Conservation (phyloP, 163 green algal species). For the Scenedesmus sp. region DNA sequence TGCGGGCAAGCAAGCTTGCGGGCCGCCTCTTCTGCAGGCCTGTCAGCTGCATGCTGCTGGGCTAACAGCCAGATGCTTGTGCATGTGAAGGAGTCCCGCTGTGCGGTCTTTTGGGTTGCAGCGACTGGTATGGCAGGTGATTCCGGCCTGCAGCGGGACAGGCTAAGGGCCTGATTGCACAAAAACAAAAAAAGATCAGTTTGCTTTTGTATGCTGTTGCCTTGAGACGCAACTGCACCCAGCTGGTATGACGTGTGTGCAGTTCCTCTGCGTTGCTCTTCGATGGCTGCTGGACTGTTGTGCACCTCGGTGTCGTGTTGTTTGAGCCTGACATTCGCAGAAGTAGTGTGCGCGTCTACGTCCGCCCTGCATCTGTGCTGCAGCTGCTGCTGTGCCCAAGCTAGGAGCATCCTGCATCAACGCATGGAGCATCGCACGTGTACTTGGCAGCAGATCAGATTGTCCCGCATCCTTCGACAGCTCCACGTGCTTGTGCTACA, state of each 20-base stretch:
- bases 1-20: slow-evolving; percentile 11
- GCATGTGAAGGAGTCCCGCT: neutral
- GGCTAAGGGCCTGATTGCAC: too few species aligned
- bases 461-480: too few species aligned
- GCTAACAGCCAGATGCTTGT: neutral
- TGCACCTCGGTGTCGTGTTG: too few species aligned
- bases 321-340: too few species aligned
- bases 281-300: too few species aligned
- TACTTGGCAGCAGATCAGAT: neutral
- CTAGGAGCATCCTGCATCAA: neutral
- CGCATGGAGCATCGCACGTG: neutral
- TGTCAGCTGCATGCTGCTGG: neutral
- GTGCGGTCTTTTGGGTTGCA: neutral
- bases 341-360: too few species aligned
- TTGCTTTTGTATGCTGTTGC: neutral
- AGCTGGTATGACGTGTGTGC: too few species aligned
- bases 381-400: neutral
- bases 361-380: neutral
- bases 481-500: neutral
- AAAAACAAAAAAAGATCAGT: too few species aligned
- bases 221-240: neutral
- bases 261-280: too few species aligned
- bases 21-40: slow-evolving; percentile 4
- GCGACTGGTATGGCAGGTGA: neutral
- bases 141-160: neutral